These are phyloP conservation scores for Euphorbia celastroides DNA, from an alignment of 441 rosid genomes.

Conservation along the genomic window DNA sequence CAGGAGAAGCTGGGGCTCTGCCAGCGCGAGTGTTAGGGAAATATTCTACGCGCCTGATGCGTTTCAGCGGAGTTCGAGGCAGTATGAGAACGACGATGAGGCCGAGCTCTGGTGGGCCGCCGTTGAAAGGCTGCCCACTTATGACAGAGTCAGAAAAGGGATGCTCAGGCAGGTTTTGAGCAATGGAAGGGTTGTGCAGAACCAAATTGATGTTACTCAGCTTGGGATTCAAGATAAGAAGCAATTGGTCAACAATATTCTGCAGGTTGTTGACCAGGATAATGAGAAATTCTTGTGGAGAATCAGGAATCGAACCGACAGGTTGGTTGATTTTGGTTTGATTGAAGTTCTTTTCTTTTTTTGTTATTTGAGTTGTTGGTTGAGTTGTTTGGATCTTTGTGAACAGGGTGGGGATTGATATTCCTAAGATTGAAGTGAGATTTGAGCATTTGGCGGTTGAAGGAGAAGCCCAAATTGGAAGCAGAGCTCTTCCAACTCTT, in stretches of 20 bases:
- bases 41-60: slow-evolving; percentile 11
- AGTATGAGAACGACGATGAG: slow-evolving; percentile 40
- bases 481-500: slow-evolving; percentile 34
- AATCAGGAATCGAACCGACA: slow-evolving; percentile 57
- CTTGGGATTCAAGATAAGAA: slow-evolving; percentile 53
- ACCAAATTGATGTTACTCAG: slow-evolving; percentile 56
- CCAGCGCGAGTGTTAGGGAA: slow-evolving; percentile 14
- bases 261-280: slow-evolving; percentile 65
- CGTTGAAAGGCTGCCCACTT: slow-evolving; percentile 78
- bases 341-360: too few species aligned
- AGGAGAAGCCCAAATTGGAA: slow-evolving; percentile 27
- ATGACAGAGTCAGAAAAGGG: slow-evolving; percentile 64
- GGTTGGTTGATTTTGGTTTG: slow-evolving; percentile 30
- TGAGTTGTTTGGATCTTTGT: not conserved
- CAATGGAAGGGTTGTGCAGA: slow-evolving; percentile 39
- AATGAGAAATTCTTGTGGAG: slow-evolving; percentile 56
- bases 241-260: slow-evolving; percentile 49
- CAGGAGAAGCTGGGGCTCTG: not conserved
- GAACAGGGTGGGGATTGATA: slow-evolving; percentile 28
- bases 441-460: slow-evolving; percentile 24
- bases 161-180: slow-evolving; percentile 42
- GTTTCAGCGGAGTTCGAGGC: slow-evolving; percentile 36
- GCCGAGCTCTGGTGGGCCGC: slow-evolving; percentile 94
- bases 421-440: slow-evolving; percentile 29
- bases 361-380: too few species aligned